Evolutionary conservation across 2,329 filamentous ascomycete genomes (phyloP), one percentile per base, ranked within the genome.

Genomic region (Microdochium nivale): DNA sequence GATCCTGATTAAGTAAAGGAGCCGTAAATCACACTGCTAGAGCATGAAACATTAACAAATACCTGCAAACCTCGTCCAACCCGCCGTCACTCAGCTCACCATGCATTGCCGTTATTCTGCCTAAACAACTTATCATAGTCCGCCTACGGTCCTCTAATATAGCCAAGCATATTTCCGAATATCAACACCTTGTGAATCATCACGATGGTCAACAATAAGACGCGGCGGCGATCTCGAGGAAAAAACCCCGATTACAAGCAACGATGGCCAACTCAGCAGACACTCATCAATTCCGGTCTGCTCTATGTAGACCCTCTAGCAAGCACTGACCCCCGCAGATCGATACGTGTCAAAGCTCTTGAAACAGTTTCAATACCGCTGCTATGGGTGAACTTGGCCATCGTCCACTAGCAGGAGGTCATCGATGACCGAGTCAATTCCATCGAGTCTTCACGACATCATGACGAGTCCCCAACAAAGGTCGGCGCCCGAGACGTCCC

Each of bases 261-360:
- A 25, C 60, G 62, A n/a, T 65, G 62, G 62, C 62, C 62, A 16
- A 64, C 62, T 3, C 55, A 60, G 25, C 58, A 61, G 47, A 65
- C 61, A 3, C 50, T 65, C 21, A 52, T 59, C 40, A 61, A 62
- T 43, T 24, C n/a, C 19, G 40, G 40, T 19, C 40, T 44, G 54
- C 58, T 16, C 52, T 47, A 8, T 35, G 23, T 23, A 3, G 25
- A 37, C 30, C 7, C 24, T 32, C 14, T 47, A 47, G 48, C 40
- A 44, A 1, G 52, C 25, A 44, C 58, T 57, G n/a, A 25, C 23
- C 48, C 23, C 24, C 21, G 10, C 27, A 7, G 37, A 51, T n/a
- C 30, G 14, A 16, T 8, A 24, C 19, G 25, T 3, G 48, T 58
- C 47, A 60, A 52, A 50, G 56, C 53, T 5, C 57, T 63, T 1